Conservation (phyloP, 768 basidiomycete species). For the Austroboletus festivus region DNA sequence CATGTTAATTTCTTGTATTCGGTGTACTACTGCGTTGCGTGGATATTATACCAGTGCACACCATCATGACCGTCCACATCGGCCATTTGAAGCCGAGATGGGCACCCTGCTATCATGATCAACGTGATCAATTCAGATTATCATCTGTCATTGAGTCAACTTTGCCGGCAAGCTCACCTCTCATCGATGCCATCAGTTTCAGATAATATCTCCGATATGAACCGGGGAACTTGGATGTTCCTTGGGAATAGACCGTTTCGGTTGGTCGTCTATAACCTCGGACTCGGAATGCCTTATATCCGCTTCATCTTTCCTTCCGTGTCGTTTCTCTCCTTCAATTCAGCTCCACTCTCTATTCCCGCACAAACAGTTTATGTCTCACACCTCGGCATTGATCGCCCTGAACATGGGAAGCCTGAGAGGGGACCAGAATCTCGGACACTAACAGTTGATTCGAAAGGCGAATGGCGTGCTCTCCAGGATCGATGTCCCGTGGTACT, state of each 20-base stretch:
- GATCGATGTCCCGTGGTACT: slow-evolving; percentile 3
- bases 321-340: neutral
- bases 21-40: no score
- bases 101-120: neutral
- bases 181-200: slow-evolving; percentile 8
- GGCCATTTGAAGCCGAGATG: neutral
- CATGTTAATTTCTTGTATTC: no score
- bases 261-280: no score
- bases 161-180: slow-evolving; percentile 1
- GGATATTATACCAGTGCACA: no score
- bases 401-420: slow-evolving; percentile 19
- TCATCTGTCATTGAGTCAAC: no score
- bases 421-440: no score
- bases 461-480: slow-evolving; percentile 1
- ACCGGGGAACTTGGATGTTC: neutral
- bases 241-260: no score
- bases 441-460: no score
- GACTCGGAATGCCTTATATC: no score
- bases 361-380: neutral
- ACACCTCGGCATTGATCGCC: slow-evolving; percentile 1
- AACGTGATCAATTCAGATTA: neutral
- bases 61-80: no score
- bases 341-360: slow-evolving; percentile 10
- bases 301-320: neutral
- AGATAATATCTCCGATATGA: slow-evolving; percentile 11